phyloP scores from a whole-genome alignment of 2,329 filamentous ascomycete genomes.

The Hirsutella rhossiliensis region DNA sequence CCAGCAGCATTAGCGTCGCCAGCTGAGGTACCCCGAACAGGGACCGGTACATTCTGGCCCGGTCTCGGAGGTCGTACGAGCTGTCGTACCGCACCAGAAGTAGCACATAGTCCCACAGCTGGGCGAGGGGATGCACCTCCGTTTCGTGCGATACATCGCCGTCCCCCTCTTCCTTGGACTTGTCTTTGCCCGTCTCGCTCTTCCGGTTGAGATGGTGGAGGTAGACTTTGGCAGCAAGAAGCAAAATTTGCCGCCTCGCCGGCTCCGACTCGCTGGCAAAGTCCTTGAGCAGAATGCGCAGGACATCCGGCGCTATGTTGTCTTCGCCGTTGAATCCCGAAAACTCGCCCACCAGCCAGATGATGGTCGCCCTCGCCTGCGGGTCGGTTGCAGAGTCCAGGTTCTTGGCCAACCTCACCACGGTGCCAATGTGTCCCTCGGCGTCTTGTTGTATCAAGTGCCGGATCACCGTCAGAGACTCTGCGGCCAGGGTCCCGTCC shows the following conservation, averaged over 20 bases:
- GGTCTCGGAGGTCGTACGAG: slow-evolving; percentile 89
- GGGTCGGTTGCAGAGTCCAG: slow-evolving; percentile 81
- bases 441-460: slow-evolving; percentile 92
- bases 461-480: slow-evolving; percentile 87
- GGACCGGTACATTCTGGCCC: slow-evolving; percentile 76
- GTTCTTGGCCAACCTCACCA: slow-evolving; percentile 80
- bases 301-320: slow-evolving; percentile 85
- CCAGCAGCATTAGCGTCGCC: slow-evolving; percentile 79
- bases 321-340: slow-evolving; percentile 67
- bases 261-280: slow-evolving; percentile 76
- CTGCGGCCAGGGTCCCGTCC: slow-evolving; percentile 79
- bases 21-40: slow-evolving; percentile 76
- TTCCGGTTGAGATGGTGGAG: slow-evolving; percentile 70
- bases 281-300: slow-evolving; percentile 75
- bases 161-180: slow-evolving; percentile 21
- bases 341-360: slow-evolving; percentile 96
- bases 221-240: slow-evolving; percentile 94
- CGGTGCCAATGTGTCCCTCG: slow-evolving; percentile 66
- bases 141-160: slow-evolving; percentile 15
- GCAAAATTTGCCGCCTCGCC: slow-evolving; percentile 81
- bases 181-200: slow-evolving; percentile 27
- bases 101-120: slow-evolving; percentile 75
- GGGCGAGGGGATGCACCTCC: slow-evolving; percentile 52
- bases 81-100: slow-evolving; percentile 84
- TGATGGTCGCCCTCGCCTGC: slow-evolving; percentile 82